Conservation (phyloP, 768 basidiomycete species). For the Boletus vinaceobasis region DNA sequence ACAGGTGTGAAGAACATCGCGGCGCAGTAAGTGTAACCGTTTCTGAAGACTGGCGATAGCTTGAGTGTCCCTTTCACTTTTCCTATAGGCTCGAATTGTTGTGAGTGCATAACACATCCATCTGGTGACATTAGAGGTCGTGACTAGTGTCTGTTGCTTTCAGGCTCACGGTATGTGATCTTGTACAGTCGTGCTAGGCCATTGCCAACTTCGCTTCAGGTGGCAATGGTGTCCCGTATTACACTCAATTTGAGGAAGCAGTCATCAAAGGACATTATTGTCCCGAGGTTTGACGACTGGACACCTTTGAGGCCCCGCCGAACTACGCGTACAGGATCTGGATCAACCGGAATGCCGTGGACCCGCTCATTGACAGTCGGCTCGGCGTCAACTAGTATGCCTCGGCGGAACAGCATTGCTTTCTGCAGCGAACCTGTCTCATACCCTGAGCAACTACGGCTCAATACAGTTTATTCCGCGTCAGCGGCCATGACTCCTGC, state of each 20-base stretch:
- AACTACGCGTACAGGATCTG: neutral
- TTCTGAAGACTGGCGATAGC: neutral
- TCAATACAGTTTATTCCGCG: neutral
- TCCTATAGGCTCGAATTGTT: constrained; percentile 37
- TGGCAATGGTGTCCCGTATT: constrained; percentile 69
- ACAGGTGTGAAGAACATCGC: constrained; percentile 34
- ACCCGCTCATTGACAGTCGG: neutral
- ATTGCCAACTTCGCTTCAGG: constrained; percentile 26
- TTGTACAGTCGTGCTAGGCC: neutral
- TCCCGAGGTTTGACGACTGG: neutral
- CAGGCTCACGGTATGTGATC: constrained; percentile 13
- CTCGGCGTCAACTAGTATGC: neutral
- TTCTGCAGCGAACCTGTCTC: neutral
- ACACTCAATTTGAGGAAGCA: constrained; percentile 56
- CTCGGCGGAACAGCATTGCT: neutral
- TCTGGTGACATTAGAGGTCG: constrained; percentile 19
- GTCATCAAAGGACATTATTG: neutral
- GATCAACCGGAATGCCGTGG: neutral
- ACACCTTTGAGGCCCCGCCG: neutral
- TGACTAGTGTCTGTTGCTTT: constrained; percentile 33
- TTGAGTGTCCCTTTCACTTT: neutral
- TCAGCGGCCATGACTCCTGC: neutral
- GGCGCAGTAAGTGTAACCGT: constrained; percentile 25
- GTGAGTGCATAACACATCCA: constrained; percentile 23
- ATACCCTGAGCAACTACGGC: neutral